Evolutionary conservation across 2,329 filamentous ascomycete species (phyloP).

Genomic region (Metarhizium album): DNA sequence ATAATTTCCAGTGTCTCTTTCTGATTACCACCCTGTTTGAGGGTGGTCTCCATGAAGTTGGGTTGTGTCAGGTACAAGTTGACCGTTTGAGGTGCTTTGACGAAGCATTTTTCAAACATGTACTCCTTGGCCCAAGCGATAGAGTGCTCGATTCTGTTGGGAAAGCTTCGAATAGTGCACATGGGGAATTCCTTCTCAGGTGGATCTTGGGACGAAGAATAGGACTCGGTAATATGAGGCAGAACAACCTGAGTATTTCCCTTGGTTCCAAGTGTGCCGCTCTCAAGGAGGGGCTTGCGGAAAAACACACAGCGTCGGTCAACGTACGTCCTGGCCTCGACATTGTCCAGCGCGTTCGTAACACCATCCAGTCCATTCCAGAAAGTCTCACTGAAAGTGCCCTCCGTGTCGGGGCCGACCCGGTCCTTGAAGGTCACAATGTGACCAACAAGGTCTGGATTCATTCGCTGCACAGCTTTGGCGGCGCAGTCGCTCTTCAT

Average conservation of each 20-base stretch:
- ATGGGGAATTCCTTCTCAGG: conserved; percentile 98
- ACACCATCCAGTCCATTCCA: conserved; percentile 83
- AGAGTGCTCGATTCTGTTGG: conserved; percentile 96
- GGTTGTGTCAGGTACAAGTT: conserved; percentile 89
- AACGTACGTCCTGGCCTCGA: conserved; percentile 92
- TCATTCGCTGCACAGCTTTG: conserved; percentile 86
- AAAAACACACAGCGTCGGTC: conserved; percentile 97
- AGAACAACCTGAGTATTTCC: conserved; percentile 96
- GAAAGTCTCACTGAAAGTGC: conserved; percentile 89
- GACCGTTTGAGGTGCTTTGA: conserved; percentile 85
- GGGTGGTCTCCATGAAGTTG: conserved; percentile 74
- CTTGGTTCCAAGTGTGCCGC: conserved; percentile 96
- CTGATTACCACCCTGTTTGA: conserved; percentile 92
- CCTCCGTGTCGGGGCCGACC: conserved; percentile 83
- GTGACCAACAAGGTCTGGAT: conserved; percentile 79
- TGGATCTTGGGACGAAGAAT: conserved; percentile 88
- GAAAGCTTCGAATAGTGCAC: conserved; percentile 95
- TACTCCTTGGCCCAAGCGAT: conserved; percentile 93
- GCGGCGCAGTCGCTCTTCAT: conserved; percentile 96
- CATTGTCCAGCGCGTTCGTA: conserved; percentile 95
- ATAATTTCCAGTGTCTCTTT: conserved; percentile 88
- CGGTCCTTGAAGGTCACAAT: conserved; percentile 81
- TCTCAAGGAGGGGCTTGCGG: conserved; percentile 91
- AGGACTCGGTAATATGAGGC: conserved; percentile 86
- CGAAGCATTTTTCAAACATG: conserved; percentile 87